Percentiles rank a stretch among this genome's conserved stretches.
phyloP scores from a whole-genome alignment of 805 yeast species.

The Pichia ethanolica region DNA sequence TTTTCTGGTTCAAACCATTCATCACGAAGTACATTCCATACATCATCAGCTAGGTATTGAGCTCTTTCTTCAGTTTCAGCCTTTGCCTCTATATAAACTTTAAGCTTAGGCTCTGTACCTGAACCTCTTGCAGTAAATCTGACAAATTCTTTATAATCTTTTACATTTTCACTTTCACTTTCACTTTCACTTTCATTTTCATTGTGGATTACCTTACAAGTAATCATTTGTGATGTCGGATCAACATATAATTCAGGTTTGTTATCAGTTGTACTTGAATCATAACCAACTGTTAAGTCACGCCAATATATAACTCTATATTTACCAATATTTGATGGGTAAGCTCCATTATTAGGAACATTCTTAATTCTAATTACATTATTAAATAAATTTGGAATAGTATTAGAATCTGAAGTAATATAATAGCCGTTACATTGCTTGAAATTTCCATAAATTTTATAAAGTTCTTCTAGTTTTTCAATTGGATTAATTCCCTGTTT shows the following conservation, averaged over 20 bases:
- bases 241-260: constrained; percentile 67
- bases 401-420: constrained; percentile 44
- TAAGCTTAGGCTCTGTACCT: constrained; percentile 94
- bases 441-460: constrained; percentile 64
- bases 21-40: constrained; percentile 44
- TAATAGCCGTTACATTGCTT: constrained; percentile 87
- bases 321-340: constrained; percentile 48
- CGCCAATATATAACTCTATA: constrained; percentile 62
- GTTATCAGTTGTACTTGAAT: constrained; percentile 53
- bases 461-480: constrained; percentile 51
- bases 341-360: constrained; percentile 2
- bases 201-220: constrained; percentile 38
- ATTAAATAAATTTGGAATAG: constrained; percentile 49
- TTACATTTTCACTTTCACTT: background rate
- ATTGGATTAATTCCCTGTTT: constrained; percentile 32
- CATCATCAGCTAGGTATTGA: constrained; percentile 41
- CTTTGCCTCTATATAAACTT: constrained; percentile 80
- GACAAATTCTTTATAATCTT: constrained; percentile 30
- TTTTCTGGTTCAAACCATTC: constrained; percentile 67
- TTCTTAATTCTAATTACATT: constrained; percentile 28
- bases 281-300: constrained; percentile 78
- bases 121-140: constrained; percentile 87
- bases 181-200: constrained; percentile 1
- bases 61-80: constrained; percentile 45
- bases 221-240: constrained; percentile 77